A percentile compares a stretch with the other conserved stretches of the same genome.
Evolutionary conservation across 352 stramenopile genomes (phyloP).

Genomic region (Phytopythium boreale): DNA sequence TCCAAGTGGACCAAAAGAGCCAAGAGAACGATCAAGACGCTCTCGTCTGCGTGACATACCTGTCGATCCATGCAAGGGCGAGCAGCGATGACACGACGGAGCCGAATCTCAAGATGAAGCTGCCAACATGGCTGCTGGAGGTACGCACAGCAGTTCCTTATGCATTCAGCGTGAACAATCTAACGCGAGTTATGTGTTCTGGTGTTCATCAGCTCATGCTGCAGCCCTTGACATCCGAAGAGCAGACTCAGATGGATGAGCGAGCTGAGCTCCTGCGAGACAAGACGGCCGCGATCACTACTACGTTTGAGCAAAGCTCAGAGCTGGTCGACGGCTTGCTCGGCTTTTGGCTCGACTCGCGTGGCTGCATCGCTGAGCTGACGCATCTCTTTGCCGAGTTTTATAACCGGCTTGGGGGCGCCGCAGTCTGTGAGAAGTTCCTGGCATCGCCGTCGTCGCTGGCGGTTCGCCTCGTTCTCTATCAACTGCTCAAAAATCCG

Average conservation of each 20-base stretch:
- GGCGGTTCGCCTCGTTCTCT: slow-evolving; percentile 18
- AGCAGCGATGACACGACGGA: background rate
- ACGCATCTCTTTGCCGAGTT: slow-evolving; percentile 13
- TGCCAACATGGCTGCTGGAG: background rate
- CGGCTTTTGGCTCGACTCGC: background rate
- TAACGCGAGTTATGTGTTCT: background rate
- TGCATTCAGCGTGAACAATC: background rate
- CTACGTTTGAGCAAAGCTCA: slow-evolving; percentile 15
- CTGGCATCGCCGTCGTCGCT: slow-evolving; percentile 14
- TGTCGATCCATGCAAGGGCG: background rate
- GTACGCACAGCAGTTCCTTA: background rate
- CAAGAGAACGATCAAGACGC: background rate
- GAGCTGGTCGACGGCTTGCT: slow-evolving; percentile 8
- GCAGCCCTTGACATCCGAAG: slow-evolving; percentile 5
- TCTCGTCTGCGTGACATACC: background rate
- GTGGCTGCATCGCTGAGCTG: slow-evolving; percentile 8
- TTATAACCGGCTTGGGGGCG: slow-evolving; percentile 3
- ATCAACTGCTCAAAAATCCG: slow-evolving; percentile 10
- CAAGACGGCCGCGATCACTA: slow-evolving; percentile 13
- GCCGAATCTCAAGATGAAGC: background rate
- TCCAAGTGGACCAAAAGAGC: background rate
- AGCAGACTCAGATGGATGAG: slow-evolving; percentile 14
- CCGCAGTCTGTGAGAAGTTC: slow-evolving; percentile 13
- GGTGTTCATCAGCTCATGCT: background rate
- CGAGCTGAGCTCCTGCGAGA: slow-evolving; percentile 12